Evolutionary conservation across 148 eudicot species (phyloP).

Genomic region (Vaccinium vitisidaea): DNA sequence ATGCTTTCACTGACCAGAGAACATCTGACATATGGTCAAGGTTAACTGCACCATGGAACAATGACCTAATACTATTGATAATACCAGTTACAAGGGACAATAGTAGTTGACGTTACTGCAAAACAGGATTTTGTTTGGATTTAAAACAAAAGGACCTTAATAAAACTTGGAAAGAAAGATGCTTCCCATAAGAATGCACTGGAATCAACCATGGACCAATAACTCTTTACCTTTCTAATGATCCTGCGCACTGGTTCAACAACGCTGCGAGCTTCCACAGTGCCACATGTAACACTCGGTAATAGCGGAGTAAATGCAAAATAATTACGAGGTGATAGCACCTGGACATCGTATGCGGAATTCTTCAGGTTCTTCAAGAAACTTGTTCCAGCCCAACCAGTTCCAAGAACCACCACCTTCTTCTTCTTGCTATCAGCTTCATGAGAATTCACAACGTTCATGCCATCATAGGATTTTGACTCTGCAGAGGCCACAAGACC

Average conservation of each 20-base stretch:
- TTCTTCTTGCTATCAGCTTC: slow-evolving; percentile 21
- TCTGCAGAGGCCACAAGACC: slow-evolving; percentile 19
- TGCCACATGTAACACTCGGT: slow-evolving; percentile 30
- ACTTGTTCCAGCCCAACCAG: slow-evolving; percentile 33
- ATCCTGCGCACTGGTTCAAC: slow-evolving; percentile 30
- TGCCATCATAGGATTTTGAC: slow-evolving; percentile 8
- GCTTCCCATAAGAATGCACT: too few relatives aligned
- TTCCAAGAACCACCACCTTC: slow-evolving; percentile 28
- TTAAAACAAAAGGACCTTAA: background rate
- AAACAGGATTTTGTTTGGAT: background rate
- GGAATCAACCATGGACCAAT: too few relatives aligned
- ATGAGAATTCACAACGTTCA: background rate
- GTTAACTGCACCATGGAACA: background rate
- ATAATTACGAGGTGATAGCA: slow-evolving; percentile 33
- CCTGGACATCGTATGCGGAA: slow-evolving; percentile 26
- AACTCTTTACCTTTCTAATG: slow-evolving; percentile 17
- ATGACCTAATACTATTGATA: background rate
- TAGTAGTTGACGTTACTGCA: background rate
- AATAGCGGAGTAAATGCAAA: slow-evolving; percentile 30
- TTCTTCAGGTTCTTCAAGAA: slow-evolving; percentile 24
- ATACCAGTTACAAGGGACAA: background rate
- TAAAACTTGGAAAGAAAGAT: background rate
- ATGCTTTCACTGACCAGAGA: background rate
- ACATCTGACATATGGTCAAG: background rate
- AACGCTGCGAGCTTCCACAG: slow-evolving; percentile 33